These are phyloP conservation scores for Coemansia sp. DNA, from an alignment of 192 early-diverging fungal species.

Conservation along the genomic window DNA sequence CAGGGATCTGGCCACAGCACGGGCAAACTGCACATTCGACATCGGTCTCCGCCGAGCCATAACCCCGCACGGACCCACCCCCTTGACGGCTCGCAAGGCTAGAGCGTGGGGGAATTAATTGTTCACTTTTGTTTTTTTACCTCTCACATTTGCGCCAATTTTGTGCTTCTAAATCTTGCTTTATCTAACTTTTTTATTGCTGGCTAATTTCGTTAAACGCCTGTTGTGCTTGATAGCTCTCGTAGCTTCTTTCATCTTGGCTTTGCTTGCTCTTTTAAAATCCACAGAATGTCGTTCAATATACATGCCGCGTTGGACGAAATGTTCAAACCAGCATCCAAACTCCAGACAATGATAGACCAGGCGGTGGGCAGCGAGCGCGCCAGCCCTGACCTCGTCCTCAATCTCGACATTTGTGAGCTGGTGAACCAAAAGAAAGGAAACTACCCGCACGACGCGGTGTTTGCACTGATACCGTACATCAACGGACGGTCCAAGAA, in stretches of 20 bases:
- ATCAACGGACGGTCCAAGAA: slow-evolving; percentile 52
- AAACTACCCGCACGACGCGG: slow-evolving; percentile 63
- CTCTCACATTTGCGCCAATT: not conserved
- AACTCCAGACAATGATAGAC: slow-evolving; percentile 63
- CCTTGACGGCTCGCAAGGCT: too few species aligned
- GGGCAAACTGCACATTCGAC: slow-evolving; percentile 35
- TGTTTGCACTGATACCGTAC: slow-evolving; percentile 44
- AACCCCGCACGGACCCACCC: not conserved
- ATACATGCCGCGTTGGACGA: slow-evolving; percentile 47
- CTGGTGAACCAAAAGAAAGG: slow-evolving; percentile 89
- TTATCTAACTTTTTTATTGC: not conserved
- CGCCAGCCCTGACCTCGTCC: slow-evolving; percentile 75
- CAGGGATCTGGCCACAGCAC: slow-evolving; percentile 22
- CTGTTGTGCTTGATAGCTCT: too few species aligned
- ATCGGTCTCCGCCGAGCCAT: slow-evolving; percentile 17
- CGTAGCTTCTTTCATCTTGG: too few species aligned
- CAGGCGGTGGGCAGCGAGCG: slow-evolving; percentile 75
- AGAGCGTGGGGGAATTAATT: too few species aligned
- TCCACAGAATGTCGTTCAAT: slow-evolving; percentile 42
- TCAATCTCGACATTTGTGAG: slow-evolving; percentile 96
- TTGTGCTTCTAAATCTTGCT: not conserved
- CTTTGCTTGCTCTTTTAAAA: not conserved
- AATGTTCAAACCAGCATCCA: slow-evolving; percentile 49
- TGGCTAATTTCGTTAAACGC: too few species aligned
- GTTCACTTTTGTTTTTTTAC: too few species aligned